Conservation (phyloP, 2,329 filamentous ascomycete species). For the Aspergillus sp. region DNA sequence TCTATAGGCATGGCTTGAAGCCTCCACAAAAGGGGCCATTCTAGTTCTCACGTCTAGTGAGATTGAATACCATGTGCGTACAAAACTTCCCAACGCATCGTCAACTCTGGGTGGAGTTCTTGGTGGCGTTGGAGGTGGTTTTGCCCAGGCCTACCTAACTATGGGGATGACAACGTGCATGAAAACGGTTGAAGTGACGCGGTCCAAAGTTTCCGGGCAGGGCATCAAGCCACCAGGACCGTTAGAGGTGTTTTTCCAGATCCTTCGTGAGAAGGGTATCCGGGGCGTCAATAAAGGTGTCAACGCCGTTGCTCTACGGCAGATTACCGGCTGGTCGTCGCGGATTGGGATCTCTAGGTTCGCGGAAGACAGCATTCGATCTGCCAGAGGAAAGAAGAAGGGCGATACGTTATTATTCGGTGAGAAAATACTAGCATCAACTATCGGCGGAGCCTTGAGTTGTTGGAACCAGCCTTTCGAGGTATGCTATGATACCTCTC, state of each 20-base stretch:
- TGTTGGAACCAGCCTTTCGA: constrained; percentile 25
- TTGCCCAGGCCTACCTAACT: constrained; percentile 94
- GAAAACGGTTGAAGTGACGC: constrained; percentile 99
- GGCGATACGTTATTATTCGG: constrained; percentile 3
- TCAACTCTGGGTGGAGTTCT: constrained; percentile 24
- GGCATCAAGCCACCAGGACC: background rate
- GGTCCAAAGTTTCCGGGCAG: constrained; percentile 70
- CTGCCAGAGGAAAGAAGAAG: constrained; percentile 1
- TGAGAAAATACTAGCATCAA: constrained; percentile 21
- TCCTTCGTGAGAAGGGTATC: constrained; percentile 5
- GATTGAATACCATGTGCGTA: constrained; percentile 86
- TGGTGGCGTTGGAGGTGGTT: constrained; percentile 86
- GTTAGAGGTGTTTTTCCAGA: constrained; percentile 3
- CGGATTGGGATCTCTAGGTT: constrained; percentile 25
- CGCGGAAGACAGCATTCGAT: constrained; percentile 21
- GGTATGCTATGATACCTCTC: background rate
- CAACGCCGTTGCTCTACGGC: constrained; percentile 16
- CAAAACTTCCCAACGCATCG: background rate
- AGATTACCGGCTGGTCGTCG: constrained; percentile 20
- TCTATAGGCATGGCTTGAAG: constrained; percentile 82
- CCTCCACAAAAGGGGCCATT: constrained; percentile 94
- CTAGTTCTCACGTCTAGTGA: constrained; percentile 96
- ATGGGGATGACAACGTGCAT: constrained; percentile 99
- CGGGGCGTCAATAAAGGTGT: constrained; percentile 16
- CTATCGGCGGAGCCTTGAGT: constrained; percentile 17